phyloP scores from a whole-genome alignment of 345 rosid genomes.

The Linum lewisii region DNA sequence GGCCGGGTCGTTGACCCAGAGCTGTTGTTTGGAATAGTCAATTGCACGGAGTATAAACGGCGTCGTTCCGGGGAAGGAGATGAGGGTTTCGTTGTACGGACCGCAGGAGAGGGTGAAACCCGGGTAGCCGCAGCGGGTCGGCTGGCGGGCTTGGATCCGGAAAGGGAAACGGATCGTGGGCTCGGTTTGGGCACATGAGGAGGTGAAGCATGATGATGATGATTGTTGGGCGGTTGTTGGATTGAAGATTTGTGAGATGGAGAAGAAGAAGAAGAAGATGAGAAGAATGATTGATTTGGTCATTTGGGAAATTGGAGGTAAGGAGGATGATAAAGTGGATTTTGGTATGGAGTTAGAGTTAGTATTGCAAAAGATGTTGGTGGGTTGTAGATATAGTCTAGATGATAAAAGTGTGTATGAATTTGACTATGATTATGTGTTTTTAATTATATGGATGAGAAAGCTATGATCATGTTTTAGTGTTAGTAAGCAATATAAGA shows the following conservation, averaged over 20 bases:
- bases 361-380: no score
- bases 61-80: conserved; percentile 20
- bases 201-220: conserved; percentile 16
- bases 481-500: no score
- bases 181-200: conserved; percentile 30
- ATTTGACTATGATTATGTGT: no score
- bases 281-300: background rate
- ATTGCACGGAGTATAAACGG: conserved; percentile 32
- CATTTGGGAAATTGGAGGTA: conserved; percentile 6
- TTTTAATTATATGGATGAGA: no score
- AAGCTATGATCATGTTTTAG: no score
- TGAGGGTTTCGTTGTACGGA: conserved; percentile 26
- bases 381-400: no score
- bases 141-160: conserved; percentile 30
- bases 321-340: no score
- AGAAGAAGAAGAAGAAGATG: background rate
- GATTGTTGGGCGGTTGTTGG: background rate
- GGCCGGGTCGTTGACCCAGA: conserved; percentile 56
- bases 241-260: conserved; percentile 1
- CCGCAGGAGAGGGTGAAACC: conserved; percentile 51
- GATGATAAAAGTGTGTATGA: no score
- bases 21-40: conserved; percentile 45
- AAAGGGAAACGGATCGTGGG: conserved; percentile 52
- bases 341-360: no score
- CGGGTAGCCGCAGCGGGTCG: conserved; percentile 38